Conservation (phyloP, 2,329 filamentous ascomycete genomes). For the Pseudofabraea citricarpa region DNA sequence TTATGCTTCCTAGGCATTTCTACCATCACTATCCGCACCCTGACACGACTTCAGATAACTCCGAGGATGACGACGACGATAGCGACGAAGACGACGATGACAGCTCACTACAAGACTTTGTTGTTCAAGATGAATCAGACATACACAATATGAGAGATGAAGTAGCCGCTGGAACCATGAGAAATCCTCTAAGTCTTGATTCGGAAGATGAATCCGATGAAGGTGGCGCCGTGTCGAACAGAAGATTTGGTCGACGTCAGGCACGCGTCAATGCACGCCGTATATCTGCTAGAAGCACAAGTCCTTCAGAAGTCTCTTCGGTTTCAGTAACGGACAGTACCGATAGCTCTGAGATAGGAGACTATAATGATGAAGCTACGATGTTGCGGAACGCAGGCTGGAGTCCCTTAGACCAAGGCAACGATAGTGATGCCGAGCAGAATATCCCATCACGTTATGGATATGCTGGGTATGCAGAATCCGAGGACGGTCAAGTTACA, state of each 20-base stretch:
- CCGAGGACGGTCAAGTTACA: conserved; percentile 10
- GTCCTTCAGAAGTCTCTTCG: conserved; percentile 12
- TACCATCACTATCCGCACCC: conserved; percentile 10
- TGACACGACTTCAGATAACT: conserved; percentile 1
- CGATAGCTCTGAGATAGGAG: conserved; percentile 24
- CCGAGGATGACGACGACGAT: conserved; percentile 9
- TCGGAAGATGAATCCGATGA: conserved; percentile 28
- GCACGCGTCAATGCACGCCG: conserved; percentile 4
- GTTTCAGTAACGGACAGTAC: conserved; percentile 16
- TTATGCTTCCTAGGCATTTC: not conserved
- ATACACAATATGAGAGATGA: not conserved
- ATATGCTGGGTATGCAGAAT: conserved; percentile 8
- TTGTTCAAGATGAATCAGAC: conserved; percentile 23
- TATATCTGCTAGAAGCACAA: not conserved
- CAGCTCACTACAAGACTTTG: conserved; percentile 23
- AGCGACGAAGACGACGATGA: conserved; percentile 21
- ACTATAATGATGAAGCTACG: conserved; percentile 19
- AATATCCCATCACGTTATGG: conserved; percentile 7
- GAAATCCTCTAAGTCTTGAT: conserved; percentile 1
- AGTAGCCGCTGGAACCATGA: not conserved
- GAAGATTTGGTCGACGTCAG: conserved; percentile 14
- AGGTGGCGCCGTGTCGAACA: conserved; percentile 22
- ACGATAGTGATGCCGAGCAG: conserved; percentile 23
- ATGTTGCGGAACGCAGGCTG: conserved; percentile 23
- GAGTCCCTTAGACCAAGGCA: conserved; percentile 28